A percentile compares a stretch with the other conserved stretches of the same genome.
Evolutionary conservation across 345 rosid genomes (phyloP).

Genomic region (Citrus australasica): DNA sequence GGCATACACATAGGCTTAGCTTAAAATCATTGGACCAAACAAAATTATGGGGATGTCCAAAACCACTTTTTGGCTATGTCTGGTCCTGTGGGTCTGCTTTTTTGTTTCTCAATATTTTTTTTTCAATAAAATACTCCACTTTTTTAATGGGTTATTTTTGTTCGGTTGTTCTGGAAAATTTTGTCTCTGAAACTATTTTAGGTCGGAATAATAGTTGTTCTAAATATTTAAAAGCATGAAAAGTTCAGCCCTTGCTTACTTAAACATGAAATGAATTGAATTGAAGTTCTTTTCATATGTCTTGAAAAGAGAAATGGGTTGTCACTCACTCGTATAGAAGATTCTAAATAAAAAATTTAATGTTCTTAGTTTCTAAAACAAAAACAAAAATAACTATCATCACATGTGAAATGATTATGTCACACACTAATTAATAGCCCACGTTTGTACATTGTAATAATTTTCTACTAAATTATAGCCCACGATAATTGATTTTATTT

Average conservation of each 20-base stretch:
- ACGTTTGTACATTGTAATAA: slow-evolving; percentile 9
- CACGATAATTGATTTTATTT: slow-evolving; percentile 14
- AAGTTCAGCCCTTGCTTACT: no score
- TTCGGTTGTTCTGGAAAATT: background rate
- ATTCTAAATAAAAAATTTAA: no score
- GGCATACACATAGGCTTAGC: slow-evolving; percentile 2
- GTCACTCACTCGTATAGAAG: no score
- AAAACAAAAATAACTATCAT: background rate
- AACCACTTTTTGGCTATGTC: slow-evolving; percentile 1
- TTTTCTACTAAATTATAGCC: slow-evolving; percentile 14
- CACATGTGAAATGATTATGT: slow-evolving; percentile 3
- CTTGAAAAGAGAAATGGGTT: no score
- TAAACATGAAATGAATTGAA: no score
- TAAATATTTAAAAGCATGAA: no score
- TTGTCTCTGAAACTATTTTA: background rate
- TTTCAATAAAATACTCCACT: background rate
- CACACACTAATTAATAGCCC: background rate
- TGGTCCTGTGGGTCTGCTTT: slow-evolving; percentile 4
- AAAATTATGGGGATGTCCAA: slow-evolving; percentile 25
- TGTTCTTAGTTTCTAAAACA: background rate
- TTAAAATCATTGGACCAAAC: slow-evolving; percentile 14
- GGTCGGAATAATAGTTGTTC: background rate
- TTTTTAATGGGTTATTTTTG: background rate
- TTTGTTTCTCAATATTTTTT: background rate
- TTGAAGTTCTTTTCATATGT: no score